A percentile compares a stretch with the other conserved stretches of the same genome.
Evolutionary conservation across 495 filamentous ascomycete species (phyloP).

Genomic region (Terfezia boudieri): DNA sequence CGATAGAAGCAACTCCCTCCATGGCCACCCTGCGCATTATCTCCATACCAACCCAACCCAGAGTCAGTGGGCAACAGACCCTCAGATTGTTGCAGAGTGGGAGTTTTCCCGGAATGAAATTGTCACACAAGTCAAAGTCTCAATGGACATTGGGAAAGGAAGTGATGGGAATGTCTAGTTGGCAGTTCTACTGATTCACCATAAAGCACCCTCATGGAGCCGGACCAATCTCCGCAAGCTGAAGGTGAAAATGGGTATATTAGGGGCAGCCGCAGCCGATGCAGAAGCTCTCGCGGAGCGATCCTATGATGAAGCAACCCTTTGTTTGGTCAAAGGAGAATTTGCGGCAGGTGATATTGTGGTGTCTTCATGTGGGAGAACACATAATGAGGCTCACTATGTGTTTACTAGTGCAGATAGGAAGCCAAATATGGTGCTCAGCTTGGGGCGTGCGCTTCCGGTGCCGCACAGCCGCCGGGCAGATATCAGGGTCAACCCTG

Average conservation of each 20-base stretch:
- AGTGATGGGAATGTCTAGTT: background rate
- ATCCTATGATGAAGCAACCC: background rate
- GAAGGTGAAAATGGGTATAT: too few relatives aligned
- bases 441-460: too few relatives aligned
- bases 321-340: background rate
- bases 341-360: background rate
- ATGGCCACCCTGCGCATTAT: too few relatives aligned
- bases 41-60: background rate
- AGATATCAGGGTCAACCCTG: too few relatives aligned
- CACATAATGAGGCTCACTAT: background rate
- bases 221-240: background rate
- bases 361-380: background rate
- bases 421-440: background rate
- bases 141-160: background rate
- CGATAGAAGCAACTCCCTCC: background rate
- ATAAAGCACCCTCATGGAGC: background rate
- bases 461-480: too few relatives aligned
- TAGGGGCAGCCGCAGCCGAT: too few relatives aligned
- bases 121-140: background rate
- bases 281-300: too few relatives aligned
- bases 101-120: background rate
- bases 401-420: background rate
- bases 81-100: background rate
- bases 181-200: background rate
- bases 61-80: background rate